Base-by-base conservation (phyloP, 2,329 filamentous ascomycete genomes). In the Leptographium radiaticola region DNA sequence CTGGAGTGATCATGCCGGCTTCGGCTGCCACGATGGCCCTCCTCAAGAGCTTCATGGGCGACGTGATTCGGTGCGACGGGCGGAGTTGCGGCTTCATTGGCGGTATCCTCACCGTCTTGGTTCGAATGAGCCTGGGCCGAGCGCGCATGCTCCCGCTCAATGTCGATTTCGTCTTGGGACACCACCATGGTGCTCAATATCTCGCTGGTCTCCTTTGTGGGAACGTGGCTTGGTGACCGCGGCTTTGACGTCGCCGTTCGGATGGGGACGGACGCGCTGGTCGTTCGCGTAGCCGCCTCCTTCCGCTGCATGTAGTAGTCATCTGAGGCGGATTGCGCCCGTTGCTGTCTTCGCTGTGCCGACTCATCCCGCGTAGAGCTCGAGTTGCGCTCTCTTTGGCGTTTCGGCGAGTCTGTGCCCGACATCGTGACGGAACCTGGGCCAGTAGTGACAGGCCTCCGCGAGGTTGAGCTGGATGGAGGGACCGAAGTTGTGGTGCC, bases 181-280 rank as follows among this genome's bases (percentile, higher is more conserved):
- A 89, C 79, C 58, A 91, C 74, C 58, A 90, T 80, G 57, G 86
- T 80, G 65, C 86, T 87, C 58, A 95, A 77, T 36, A 89, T 82
- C 54, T 89, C 82, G 67, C 85, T 90, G 54, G 86, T 82, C 66
- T 95, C 87, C 55, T 86, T 81, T 15, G 83, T 80, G 13, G 86
- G 75, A 44, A 75, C 77, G 18, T 76, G 77, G 40, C 79, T 71
- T 38, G 79, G 71, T 42, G 76, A 77, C 5, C 30, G 12, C 5
- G 38, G 15, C 55, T 77, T 74, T 48, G 75, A 68, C 40, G 69
- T 65, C 48, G 63, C 66, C 59, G 67, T 66, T 53, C 75, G 72
- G 51, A 75, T 68, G 13, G 76, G 72, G 56, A 77, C 66, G 7
- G 67, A 63, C 7, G 69, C 67, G 2, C 68, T 61, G 15, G 64